Evolutionary conservation across 495 filamentous ascomycete species (phyloP), one percentile per base, ranked within the genome.

Genomic region (Podospora australis): DNA sequence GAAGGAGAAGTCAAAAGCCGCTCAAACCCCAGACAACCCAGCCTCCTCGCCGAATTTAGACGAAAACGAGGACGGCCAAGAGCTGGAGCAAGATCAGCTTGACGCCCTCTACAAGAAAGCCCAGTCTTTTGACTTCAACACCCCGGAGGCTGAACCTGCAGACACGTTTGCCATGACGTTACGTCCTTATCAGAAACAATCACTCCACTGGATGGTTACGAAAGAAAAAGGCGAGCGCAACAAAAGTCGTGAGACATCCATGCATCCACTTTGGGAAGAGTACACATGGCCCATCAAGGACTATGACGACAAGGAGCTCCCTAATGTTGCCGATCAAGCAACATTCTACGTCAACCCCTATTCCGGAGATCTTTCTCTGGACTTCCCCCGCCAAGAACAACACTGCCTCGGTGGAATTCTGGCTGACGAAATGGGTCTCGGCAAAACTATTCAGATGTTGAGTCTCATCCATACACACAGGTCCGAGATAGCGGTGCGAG

Each of bases 251-350:
- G 78, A 81, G 42, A 55, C 64, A 1, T 95, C 90, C 2, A 96
- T 98, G 88, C 90, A 98, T 69, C 92, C 92, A 9, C 65, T 98
- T 5, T 98, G 92, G 92, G 92, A 98, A 69, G 86, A 97, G 66
- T 98, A 97, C 51, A 55, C 57, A 11, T 98, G 89, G 88, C 92
- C 94, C 1, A 71, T 70, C 6, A 90, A 88, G 64, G 92, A 96
- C 68, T 81, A 85, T 28, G 88, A 97, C 48, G 88, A 89, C 53
- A 77, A 86, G 39, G 78, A 83, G 6, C 45, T 96, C 9, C 82
- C 85, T 2, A 52, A 50, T 16, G 74, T 90, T 14, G 66, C 73
- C 7, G 76, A 73, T 13, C 81, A 88, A 49, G 68, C 81, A 14
- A 73, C 72, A 25, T 97, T 98, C 62, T 98, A 96, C 58, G 83